Evolutionary conservation across 2,329 filamentous ascomycete species (phyloP), one percentile per base, ranked within the genome.

Genomic region (Diaporthe sp.): DNA sequence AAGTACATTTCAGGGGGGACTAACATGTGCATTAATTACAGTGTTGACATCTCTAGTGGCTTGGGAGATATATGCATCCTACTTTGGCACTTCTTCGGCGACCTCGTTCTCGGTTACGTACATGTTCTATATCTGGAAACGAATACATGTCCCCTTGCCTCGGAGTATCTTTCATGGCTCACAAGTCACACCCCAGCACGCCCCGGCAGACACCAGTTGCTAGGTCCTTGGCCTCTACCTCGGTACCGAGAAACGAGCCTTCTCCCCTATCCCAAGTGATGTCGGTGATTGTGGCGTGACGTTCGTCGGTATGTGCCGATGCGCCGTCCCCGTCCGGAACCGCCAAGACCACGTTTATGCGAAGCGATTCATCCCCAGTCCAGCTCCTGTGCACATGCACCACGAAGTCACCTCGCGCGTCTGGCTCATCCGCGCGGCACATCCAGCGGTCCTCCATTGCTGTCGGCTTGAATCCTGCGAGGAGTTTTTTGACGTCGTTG

Each of bases 341-440:
- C 61, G 44, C 62, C 44, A 67, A 67, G 17, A 37, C 62, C 44
- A 67, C 62, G 19, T 67, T 37, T 44, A 67, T 51, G 62, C 62
- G 62, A 67, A 67, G 4, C 62, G 31, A 19, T 25, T 67, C 62
- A 19, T 67, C 62, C 62, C 62, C 44, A 17, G 62, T 67, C 62
- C 62, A 67, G 62, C 62, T 67, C 44, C 62, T 67, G 62, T 67
- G 44, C 44, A 67, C 19, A 5, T 67, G 62, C 62, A 67, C 44
- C 9, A 67, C 62, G 8, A 67, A 67, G 39, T 37, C 62, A 31
- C 62, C 62, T 28, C 44, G 44, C 62, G 44, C 62, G 44, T 67
- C 44, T n/a, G 62, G 62, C 44, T 44, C 42, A 51, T 37, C 44
- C 44, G 62, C 62, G 42, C 44, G 62, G 62, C 62, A 51, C 62